These are phyloP conservation scores for Cyclanthera cordifolia DNA, from an alignment of 306 rosid species.

Conservation along the genomic window DNA sequence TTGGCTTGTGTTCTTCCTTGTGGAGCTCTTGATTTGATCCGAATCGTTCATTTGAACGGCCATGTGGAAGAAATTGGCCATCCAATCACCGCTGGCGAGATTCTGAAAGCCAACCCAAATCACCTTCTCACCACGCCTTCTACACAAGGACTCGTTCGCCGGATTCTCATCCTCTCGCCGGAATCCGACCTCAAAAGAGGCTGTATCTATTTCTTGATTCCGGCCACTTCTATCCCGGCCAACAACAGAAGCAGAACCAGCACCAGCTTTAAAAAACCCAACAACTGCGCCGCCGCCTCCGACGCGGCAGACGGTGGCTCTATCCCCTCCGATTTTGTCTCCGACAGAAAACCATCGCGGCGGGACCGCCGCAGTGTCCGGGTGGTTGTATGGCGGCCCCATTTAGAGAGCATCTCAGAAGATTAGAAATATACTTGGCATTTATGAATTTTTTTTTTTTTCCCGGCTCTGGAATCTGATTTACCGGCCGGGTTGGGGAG, in stretches of 20 bases:
- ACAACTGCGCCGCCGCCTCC: slow-evolving; percentile 6
- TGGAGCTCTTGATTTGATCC: slow-evolving; percentile 84
- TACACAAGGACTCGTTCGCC: slow-evolving; percentile 75
- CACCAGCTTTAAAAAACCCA: slow-evolving; percentile 21
- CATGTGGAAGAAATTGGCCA: slow-evolving; percentile 62
- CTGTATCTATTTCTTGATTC: slow-evolving; percentile 82
- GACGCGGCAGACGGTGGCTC: slow-evolving; percentile 10
- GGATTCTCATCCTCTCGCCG: slow-evolving; percentile 73
- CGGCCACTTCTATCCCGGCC: slow-evolving; percentile 46
- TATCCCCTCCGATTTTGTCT: slow-evolving; percentile 12
- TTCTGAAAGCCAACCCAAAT: slow-evolving; percentile 72
- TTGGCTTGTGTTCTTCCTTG: slow-evolving; percentile 95
- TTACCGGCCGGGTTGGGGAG: no score
- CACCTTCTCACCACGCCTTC: slow-evolving; percentile 76
- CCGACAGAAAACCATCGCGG: slow-evolving; percentile 45
- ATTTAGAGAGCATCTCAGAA: slow-evolving; percentile 66
- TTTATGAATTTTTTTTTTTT: no score
- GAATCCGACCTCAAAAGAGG: slow-evolving; percentile 90
- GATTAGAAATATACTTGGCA: slow-evolving; percentile 18
- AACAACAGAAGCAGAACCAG: slow-evolving; percentile 23
- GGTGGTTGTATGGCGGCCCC: slow-evolving; percentile 53
- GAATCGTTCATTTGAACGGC: slow-evolving; percentile 84
- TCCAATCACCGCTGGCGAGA: slow-evolving; percentile 76
- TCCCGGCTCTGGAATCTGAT: no score
- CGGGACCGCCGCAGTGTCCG: slow-evolving; percentile 47